These are phyloP conservation scores for Russula emetica DNA, from an alignment of 768 basidiomycete species.

Conservation along the genomic window DNA sequence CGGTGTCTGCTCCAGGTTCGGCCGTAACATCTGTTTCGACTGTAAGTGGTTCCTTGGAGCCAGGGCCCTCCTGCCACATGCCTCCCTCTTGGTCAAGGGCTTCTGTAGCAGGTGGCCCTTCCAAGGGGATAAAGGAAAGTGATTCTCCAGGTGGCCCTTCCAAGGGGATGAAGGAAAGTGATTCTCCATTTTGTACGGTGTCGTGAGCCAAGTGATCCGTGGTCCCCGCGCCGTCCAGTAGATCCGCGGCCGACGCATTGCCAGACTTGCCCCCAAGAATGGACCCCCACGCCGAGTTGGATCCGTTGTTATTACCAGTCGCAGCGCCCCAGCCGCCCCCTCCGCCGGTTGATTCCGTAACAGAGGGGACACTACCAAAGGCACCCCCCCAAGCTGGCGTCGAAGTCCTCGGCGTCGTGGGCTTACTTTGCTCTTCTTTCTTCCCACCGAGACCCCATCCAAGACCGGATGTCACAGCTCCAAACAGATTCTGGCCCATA, in stretches of 20 bases:
- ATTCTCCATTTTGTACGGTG: background rate
- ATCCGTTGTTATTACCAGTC: slow-evolving; percentile 20
- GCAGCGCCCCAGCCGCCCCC: slow-evolving; percentile 20
- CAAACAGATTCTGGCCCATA: slow-evolving; percentile 1
- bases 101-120: background rate
- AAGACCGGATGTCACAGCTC: slow-evolving; percentile 2
- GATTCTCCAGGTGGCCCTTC: background rate
- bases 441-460: slow-evolving; percentile 17
- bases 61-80: background rate
- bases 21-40: slow-evolving; percentile 9
- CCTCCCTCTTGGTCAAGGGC: background rate
- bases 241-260: slow-evolving; percentile 13
- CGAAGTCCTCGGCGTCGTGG: background rate
- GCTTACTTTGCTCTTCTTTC: slow-evolving; percentile 9
- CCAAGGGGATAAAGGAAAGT: background rate
- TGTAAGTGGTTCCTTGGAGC: slow-evolving; percentile 6
- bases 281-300: background rate
- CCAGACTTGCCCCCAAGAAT: background rate
- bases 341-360: slow-evolving; percentile 5
- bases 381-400: slow-evolving; percentile 17
- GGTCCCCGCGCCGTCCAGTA: background rate
- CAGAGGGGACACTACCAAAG: slow-evolving; percentile 4
- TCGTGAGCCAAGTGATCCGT: background rate
- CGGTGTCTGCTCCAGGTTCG: background rate
- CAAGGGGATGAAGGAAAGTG: background rate